Evolutionary conservation across 129 eudicot genomes (phyloP), one percentile per base, ranked within the genome.

Genomic region (Scalesia atractyloides): DNA sequence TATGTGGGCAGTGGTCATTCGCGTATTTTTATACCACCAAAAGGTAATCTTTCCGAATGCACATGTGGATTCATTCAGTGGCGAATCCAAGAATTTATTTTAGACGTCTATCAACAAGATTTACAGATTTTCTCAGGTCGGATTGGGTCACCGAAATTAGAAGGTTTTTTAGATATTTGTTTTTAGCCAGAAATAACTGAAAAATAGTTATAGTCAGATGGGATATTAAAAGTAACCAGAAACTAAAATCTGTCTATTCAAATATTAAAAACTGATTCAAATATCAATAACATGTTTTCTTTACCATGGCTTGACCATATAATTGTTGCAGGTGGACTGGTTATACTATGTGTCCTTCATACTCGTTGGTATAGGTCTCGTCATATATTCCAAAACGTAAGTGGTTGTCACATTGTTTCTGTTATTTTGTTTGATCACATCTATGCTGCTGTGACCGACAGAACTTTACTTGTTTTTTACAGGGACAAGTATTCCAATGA

Each of bases 1-100:
- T 79, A 87, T 90, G 98, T 94, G 98, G 98, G 93, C 93, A 18
- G 98, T 94, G 52, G 81, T 83, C 75, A 72, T 90, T 71, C 91
- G 93, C 44, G 79, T 88, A 59, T 83, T 87, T 74, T 19, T 90
- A 87, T 90, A 94, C 81, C 88, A 66, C 67, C 96, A 94, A 65
- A 69, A 87, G 96, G 98, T 91, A 65, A 61, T 7, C 46, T 61
- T 61, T 33, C 46, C 0, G 9, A 58, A 22, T 24, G 12, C 24
- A 16, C 59, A 52, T 8, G 9, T 52, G 59, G 24, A 52, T 18
- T n/a, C 58, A 51, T 6, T 16, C 57, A 19, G n/a, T 56, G 15
- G 24, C 36, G 36, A 14, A 24, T 57, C 6, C 63, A 56, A 7
- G 20, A 1, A 54, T 20, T 20, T 20, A 41, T 56, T 56, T 56